phyloP scores from a whole-genome alignment of 257 asterid genomes.

The Galeopsis tetrahit region DNA sequence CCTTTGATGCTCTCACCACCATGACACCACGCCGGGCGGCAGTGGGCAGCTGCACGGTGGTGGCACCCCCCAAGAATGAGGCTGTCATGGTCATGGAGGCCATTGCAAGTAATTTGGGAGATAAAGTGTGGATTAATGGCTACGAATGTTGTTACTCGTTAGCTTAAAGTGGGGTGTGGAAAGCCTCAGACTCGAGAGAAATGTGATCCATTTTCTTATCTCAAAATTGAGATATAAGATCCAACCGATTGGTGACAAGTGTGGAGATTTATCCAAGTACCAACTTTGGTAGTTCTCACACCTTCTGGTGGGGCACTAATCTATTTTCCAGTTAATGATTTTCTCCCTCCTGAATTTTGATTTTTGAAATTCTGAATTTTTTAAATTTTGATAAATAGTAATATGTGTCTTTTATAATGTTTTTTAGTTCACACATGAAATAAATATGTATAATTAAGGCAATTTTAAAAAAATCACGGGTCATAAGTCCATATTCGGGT shows the following conservation, averaged over 20 bases:
- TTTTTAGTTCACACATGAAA: no score
- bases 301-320: conserved; percentile 11
- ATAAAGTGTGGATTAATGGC: neutral
- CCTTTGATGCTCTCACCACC: conserved; percentile 5
- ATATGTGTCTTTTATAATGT: no score
- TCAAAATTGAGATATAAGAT: neutral
- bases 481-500: no score
- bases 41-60: neutral
- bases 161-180: conserved; percentile 6
- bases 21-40: neutral
- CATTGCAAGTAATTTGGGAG: neutral
- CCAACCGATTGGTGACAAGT: conserved; percentile 32
- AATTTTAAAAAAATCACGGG: no score
- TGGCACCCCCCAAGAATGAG: conserved; percentile 1
- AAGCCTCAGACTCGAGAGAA: neutral
- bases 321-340: no score
- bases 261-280: conserved; percentile 7
- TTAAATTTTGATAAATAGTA: no score
- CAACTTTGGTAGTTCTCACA: conserved; percentile 7
- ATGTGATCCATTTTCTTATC: conserved; percentile 31
- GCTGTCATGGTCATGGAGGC: conserved; percentile 12
- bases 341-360: no score
- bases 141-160: neutral
- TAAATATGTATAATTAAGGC: no score
- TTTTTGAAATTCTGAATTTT: no score